Base-by-base conservation (phyloP, 2,329 filamentous ascomycete genomes). In the Aspergillus luchuensis region DNA sequence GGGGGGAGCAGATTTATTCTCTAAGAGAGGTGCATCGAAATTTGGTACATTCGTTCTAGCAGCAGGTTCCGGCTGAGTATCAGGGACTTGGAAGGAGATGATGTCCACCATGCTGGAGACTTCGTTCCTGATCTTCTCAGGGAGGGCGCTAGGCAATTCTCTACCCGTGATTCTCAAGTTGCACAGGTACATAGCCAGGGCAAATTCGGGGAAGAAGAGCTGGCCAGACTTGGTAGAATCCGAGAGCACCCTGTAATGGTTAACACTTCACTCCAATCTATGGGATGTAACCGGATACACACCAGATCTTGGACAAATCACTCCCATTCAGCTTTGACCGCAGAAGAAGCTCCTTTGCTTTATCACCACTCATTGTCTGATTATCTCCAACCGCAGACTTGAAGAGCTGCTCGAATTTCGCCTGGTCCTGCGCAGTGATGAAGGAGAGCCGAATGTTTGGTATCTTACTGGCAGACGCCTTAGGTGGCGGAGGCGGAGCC, bases 51-150 rank as follows among this genome's bases (percentile, higher is more conserved):
- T 93, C 62, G 81, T 86, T 57, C 82, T 82, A 3, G 81, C 79
- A n/a, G 84, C 76, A 19, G 84, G 78, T 43, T 77, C 76, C 13
- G 79, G 81, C 41, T 80, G 81, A 28, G 94, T 89, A 66, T 99
- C 95, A 0, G 87, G 87, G 23, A 97, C 86, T 67, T 89, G 92
- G 74, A 99, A 99, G 61, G 92, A 97, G 73, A 99, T 99, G 59
- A 99, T 99, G 73, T 99, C 95, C 43, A 99, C 95, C 93, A 99
- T 98, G 78, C 95, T 97, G 3, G 94, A 98, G 17, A 99, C 95
- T 76, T 99, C 95, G 71, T 99, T 99, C 80, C 88, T 90, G 66
- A 99, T 89, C 61, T 87, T 89, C 33, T 97, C 92, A 0, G 95
- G 95, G 8, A 99, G 82, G 5, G 74, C 76, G 2, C 83, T 72